These are phyloP conservation scores for Mesembryanthemum crystallinum DNA, from an alignment of 148 eudicot genomes.

Conservation along the genomic window DNA sequence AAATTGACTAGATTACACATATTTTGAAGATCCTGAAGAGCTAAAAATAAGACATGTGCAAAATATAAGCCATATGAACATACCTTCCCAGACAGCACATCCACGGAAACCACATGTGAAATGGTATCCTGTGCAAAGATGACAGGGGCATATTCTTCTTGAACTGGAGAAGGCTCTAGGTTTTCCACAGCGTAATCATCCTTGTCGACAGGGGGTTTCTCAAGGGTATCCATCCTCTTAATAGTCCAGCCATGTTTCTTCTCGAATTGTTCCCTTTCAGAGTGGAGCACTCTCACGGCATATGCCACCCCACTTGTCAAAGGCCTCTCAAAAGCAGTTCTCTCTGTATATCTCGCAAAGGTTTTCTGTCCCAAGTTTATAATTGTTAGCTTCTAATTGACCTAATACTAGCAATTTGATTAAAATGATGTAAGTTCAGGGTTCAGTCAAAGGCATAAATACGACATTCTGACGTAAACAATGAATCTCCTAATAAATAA, in stretches of 20 bases:
- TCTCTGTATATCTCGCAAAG: constrained; percentile 78
- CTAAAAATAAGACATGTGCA: neutral
- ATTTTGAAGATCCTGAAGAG: neutral
- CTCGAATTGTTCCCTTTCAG: constrained; percentile 89
- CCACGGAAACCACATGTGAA: constrained; percentile 77
- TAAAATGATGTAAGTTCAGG: neutral
- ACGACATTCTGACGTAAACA: neutral
- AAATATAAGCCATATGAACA: neutral
- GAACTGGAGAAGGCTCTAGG: constrained; percentile 69
- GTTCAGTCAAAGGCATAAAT: neutral
- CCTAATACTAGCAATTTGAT: constrained; percentile 10
- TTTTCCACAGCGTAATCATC: constrained; percentile 61
- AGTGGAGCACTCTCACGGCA: constrained; percentile 90
- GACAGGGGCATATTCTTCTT: constrained; percentile 96
- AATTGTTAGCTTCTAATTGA: constrained; percentile 19
- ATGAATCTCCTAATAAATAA: neutral
- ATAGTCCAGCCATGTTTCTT: constrained; percentile 83
- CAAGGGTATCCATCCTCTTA: constrained; percentile 70
- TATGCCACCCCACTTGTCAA: constrained; percentile 97
- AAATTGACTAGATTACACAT: neutral
- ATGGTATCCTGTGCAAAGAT: constrained; percentile 94
- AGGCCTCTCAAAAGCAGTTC: constrained; percentile 96
- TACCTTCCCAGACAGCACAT: constrained; percentile 90
- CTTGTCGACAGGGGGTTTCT: constrained; percentile 65
- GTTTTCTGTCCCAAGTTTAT: constrained; percentile 54